Evolutionary conservation across 2,329 filamentous ascomycete species (phyloP).

Genomic region (Venturia nashicola): DNA sequence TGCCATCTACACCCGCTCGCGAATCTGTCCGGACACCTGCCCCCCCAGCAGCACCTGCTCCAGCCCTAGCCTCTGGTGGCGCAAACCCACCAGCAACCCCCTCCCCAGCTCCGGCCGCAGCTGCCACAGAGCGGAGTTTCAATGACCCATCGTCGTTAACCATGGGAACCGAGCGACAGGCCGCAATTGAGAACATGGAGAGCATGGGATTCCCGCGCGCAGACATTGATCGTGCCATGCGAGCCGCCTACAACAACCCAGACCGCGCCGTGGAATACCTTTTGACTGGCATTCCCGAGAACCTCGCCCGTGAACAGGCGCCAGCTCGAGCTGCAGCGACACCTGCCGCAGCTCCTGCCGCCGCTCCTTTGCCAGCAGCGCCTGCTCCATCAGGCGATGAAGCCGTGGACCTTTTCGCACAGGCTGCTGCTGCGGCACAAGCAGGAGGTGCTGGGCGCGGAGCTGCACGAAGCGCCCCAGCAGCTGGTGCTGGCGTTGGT

Average conservation of each 20-base stretch:
- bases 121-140: conserved; percentile 31
- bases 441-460: conserved; percentile 33
- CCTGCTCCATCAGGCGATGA: conserved; percentile 38
- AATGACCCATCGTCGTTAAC: conserved; percentile 72
- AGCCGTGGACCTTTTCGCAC: conserved; percentile 81
- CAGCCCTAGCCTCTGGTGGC: conserved; percentile 29
- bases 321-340: conserved; percentile 32
- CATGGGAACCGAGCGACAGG: conserved; percentile 69
- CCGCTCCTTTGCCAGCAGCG: conserved; percentile 30
- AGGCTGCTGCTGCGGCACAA: conserved; percentile 64
- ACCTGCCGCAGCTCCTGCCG: conserved; percentile 22
- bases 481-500: conserved; percentile 32
- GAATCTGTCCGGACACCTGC: conserved; percentile 34
- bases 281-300: conserved; percentile 82
- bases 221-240: conserved; percentile 88
- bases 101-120: conserved; percentile 34
- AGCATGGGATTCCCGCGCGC: conserved; percentile 87
- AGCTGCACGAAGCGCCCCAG: conserved; percentile 31
- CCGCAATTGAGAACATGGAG: conserved; percentile 85
- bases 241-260: conserved; percentile 92
- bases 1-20: conserved; percentile 44
- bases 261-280: conserved; percentile 96
- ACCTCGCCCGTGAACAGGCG: conserved; percentile 59
- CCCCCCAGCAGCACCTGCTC: conserved; percentile 44
- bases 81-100: conserved; percentile 38